Evolutionary conservation across 345 rosid species (phyloP), one percentile per base, ranked within the genome.

Genomic region (Leavenworthia alabamica): DNA sequence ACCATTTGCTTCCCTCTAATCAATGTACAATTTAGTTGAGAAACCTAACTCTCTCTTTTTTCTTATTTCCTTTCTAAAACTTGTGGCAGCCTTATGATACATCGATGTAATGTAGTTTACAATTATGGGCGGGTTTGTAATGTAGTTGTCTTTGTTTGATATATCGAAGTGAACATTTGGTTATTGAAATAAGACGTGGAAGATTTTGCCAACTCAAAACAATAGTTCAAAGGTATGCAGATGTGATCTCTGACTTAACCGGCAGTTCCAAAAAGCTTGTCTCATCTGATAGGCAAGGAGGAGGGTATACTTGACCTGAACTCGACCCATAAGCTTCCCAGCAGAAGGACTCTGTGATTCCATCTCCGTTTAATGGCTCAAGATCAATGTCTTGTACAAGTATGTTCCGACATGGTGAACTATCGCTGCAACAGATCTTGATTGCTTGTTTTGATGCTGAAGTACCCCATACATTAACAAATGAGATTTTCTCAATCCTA

Each of bases 301-400:
- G 73, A 16, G 98, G 96, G 14, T 61, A 36, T 26, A 86, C 79
- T 47, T 63, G 62, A 73, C 83, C 96, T 0, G 17, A 50, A 59
- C 77, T 78, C n/a, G 79, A 70, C 58, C 97, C 97, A 32, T 78
- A 68, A 43, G 97, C 94, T 69, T 85, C 71, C 95, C 96, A 89
- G 55, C 99, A 86, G 53, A 81, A 82, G 6, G 95, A 83, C 57
- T 57, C 62, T 8, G 81, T 60, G 16, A 22, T 22, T 7, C 70
- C 83, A 23, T 79, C 78, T 4, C 36, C 24, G 27, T 60, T 27
- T 8, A 80, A 63, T n/a, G 85, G 73, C 11, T 56, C 60, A 5
- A 92, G 85, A 42, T 79, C 74, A 70, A 86, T 56, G 40, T 93
- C 91, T 70, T 92, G 82, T 59, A 89, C 58, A 59, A 64, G 70